Evolutionary conservation across 352 stramenopile species (phyloP), one percentile per base, ranked within the genome.

Genomic region (Halophytophthora batemanensis): DNA sequence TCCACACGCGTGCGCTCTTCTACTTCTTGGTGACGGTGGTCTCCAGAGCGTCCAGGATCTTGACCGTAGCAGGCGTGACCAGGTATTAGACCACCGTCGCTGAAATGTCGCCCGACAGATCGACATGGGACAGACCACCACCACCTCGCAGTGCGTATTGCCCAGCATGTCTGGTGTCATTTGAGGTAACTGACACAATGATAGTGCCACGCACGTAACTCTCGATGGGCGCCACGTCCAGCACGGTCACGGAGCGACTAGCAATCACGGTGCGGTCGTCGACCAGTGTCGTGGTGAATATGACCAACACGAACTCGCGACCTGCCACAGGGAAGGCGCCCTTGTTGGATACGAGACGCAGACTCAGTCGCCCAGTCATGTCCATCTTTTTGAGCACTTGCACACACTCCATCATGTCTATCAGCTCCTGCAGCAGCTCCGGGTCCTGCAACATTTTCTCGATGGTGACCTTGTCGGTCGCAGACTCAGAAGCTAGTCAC

Each of bases 21-120:
- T 74, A 64, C 58, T 71, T 63, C 46, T 45, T 40, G 14, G 49
- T 71, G 43, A 88, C 64, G 33, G 74, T 68, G 15, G 52, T 61
- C 59, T 86, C 69, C 50, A 91, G 66, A 61, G 77, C 87, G 43
- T 67, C 60, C n/a, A 91, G 70, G 36, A 89, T 76, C 66, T 91
- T 87, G 53, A 87, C 72, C 2, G 80, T 91, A n/a, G 80, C 77
- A 5, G 80, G 89, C 58, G 80, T 91, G 58, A 77, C 80, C 45
- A 91, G 75, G 77, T 87, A 86, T 68, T 90, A 90, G 61, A 90
- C 77, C 46, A 93, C 71, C 45, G 68, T 77, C 18, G 82, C 68
- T 28, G 82, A 80, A 53, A 93, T 88, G 64, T 82, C 90, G n/a
- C n/a, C n/a, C n/a, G n/a, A n/a, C n/a, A n/a, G n/a, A n/a, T n/a